phyloP scores from a whole-genome alignment of 169 alveolate species.

The Eimeria sp. region DNA sequence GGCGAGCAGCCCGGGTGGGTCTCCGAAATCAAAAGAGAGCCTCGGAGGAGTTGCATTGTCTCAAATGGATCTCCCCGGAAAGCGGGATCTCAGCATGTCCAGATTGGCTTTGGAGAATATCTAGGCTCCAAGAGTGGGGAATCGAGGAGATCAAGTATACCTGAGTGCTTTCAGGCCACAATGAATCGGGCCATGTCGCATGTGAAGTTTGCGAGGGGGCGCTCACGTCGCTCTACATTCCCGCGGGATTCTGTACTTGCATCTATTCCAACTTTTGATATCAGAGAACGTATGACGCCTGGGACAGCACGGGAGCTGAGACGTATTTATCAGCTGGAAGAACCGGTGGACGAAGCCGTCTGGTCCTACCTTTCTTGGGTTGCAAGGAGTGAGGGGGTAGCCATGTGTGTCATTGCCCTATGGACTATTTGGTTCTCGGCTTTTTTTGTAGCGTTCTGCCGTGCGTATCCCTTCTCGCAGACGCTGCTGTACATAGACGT shows the following conservation, averaged over 20 bases:
- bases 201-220: conserved; percentile 19
- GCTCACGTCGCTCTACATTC: conserved; percentile 44
- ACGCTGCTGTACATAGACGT: conserved; percentile 19
- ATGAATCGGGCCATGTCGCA: conserved; percentile 36
- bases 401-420: conserved; percentile 32
- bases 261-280: conserved; percentile 62
- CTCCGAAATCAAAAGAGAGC: conserved; percentile 56
- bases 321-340: conserved; percentile 66
- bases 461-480: conserved; percentile 10
- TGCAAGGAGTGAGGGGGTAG: conserved; percentile 27
- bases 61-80: conserved; percentile 29
- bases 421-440: conserved; percentile 54
- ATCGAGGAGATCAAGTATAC: neutral
- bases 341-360: conserved; percentile 64
- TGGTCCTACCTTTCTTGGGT: conserved; percentile 54
- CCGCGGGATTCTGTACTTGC: conserved; percentile 49
- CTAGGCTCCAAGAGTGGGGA: neutral
- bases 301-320: conserved; percentile 41
- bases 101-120: neutral
- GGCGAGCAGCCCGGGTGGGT: conserved; percentile 51
- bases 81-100: conserved; percentile 38
- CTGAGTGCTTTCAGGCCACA: conserved; percentile 14
- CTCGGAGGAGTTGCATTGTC: conserved; percentile 67
- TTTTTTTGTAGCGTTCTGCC: conserved; percentile 42
- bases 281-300: conserved; percentile 55